A percentile compares a stretch with the other conserved stretches of the same genome.
Evolutionary conservation across 2,329 filamentous ascomycete genomes (phyloP).

Genomic region (Lasiodiplodia theobromae): DNA sequence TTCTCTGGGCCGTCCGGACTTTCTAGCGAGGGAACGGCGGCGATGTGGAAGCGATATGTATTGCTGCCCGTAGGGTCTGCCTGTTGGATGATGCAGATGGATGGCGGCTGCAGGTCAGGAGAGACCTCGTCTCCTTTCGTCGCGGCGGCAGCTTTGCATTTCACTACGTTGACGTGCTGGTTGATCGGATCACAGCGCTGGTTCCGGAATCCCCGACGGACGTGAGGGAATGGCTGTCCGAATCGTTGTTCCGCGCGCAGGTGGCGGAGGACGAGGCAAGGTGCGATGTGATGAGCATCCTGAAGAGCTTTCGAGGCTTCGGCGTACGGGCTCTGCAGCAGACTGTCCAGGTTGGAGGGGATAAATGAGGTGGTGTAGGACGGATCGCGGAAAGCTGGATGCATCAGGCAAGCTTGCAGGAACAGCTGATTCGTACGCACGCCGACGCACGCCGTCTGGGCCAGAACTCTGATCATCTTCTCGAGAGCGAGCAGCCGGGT

Average conservation of each 20-base stretch:
- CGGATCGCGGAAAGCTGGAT: conserved; percentile 44
- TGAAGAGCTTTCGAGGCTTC: not conserved
- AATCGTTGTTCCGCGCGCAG: not conserved
- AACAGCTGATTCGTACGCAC: conserved; percentile 30
- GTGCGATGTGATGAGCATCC: not conserved
- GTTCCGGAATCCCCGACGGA: conserved; percentile 43
- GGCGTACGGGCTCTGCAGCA: conserved; percentile 34
- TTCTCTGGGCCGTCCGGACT: not conserved
- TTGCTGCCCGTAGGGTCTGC: not conserved
- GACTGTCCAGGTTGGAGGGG: conserved; percentile 35
- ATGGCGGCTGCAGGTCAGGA: not conserved
- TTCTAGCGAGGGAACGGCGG: not conserved
- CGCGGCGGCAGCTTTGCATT: not conserved
- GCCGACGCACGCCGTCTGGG: conserved; percentile 29
- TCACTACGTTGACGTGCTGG: not conserved
- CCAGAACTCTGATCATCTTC: conserved; percentile 44
- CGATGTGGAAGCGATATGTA: not conserved
- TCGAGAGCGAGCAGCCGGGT: conserved; percentile 53
- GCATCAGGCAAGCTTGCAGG: conserved; percentile 27
- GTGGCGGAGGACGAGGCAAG: not conserved
- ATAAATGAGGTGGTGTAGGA: conserved; percentile 46
- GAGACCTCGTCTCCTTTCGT: not conserved
- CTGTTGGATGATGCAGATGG: not conserved
- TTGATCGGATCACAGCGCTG: conserved; percentile 46
- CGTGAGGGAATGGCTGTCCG: conserved; percentile 33